Evolutionary conservation across 257 asterid species (phyloP).

Genomic region (Solanum virginianum): DNA sequence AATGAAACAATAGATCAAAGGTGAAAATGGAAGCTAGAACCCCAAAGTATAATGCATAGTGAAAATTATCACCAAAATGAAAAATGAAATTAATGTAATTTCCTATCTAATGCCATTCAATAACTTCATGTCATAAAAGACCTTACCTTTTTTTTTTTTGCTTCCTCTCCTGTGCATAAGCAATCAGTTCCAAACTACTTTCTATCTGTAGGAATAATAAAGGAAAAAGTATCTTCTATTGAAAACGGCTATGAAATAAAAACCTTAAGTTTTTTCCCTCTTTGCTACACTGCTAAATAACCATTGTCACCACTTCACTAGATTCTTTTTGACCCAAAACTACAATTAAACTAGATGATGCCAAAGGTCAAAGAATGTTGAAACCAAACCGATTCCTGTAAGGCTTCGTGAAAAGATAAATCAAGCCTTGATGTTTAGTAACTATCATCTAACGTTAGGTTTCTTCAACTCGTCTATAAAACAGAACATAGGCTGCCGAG

Average conservation of each 20-base stretch:
- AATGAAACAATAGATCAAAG: neutral
- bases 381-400: neutral
- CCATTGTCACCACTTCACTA: neutral
- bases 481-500: slow-evolving; percentile 80
- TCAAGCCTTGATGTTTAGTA: slow-evolving; percentile 14
- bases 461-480: slow-evolving; percentile 69
- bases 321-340: neutral
- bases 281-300: neutral
- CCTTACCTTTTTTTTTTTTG: neutral
- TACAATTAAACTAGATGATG: slow-evolving; percentile 8
- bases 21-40: neutral
- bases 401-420: slow-evolving; percentile 10
- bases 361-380: slow-evolving; percentile 32
- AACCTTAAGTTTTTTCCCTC: neutral
- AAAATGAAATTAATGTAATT: neutral
- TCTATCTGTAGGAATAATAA: slow-evolving; percentile 2
- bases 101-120: neutral
- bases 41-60: neutral
- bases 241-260: neutral
- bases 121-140: neutral
- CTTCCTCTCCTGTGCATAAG: neutral
- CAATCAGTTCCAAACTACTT: neutral
- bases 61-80: neutral
- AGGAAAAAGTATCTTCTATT: neutral
- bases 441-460: slow-evolving; percentile 16